Percentiles rank a stretch among this genome's conserved stretches.
Conservation (phyloP, 2,329 filamentous ascomycete species). For the Aspergillus eucalypticola region DNA sequence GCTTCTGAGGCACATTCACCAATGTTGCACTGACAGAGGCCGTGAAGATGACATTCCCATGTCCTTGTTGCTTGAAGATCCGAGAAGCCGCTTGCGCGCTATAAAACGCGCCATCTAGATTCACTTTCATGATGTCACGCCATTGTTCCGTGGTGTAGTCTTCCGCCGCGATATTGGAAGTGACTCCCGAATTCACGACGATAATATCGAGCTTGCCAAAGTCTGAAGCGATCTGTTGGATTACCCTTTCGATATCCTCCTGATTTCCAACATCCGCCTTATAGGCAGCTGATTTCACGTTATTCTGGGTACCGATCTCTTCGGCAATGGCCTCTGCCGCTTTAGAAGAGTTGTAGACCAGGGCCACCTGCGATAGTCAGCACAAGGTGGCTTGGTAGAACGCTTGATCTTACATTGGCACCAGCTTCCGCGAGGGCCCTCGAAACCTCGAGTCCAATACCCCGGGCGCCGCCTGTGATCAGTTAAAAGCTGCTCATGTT, state of each 20-base stretch:
- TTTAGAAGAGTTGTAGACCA: constrained; percentile 35
- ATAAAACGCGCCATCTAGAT: constrained; percentile 43
- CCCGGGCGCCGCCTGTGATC: constrained; percentile 31
- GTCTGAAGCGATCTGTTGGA: constrained; percentile 38
- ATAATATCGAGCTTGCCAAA: constrained; percentile 50
- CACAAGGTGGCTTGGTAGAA: not conserved
- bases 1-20: constrained; percentile 44
- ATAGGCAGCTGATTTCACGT: constrained; percentile 35
- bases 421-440: constrained; percentile 43
- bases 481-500: not conserved
- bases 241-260: constrained; percentile 30
- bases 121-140: constrained; percentile 43
- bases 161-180: constrained; percentile 34
- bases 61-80: constrained; percentile 39
- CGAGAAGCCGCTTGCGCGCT: constrained; percentile 41
- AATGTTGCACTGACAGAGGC: constrained; percentile 40
- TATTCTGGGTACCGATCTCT: constrained; percentile 30
- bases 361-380: constrained; percentile 26
- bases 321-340: constrained; percentile 26
- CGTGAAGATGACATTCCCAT: constrained; percentile 43
- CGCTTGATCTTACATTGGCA: constrained; percentile 31
- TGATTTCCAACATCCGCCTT: constrained; percentile 35
- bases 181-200: constrained; percentile 48
- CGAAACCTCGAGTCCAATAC: constrained; percentile 44
- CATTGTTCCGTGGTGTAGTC: constrained; percentile 44